Percentiles rank a stretch among this genome's conserved stretches.
Evolutionary conservation across 169 alveolate species (phyloP).

Genomic region (Plasmodium vivax): DNA sequence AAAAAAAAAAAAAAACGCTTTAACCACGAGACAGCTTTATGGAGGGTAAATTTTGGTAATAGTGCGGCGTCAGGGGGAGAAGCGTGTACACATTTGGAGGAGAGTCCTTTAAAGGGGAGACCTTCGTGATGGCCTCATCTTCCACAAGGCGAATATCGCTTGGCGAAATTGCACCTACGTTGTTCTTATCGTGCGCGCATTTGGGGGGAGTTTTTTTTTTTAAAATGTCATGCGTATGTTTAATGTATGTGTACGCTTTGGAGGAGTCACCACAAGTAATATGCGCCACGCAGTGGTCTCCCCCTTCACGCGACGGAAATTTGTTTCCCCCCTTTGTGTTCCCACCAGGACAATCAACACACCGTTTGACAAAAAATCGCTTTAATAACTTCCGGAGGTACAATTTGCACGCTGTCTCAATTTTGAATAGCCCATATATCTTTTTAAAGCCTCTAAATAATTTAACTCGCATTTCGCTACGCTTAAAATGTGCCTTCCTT

Average conservation of each 20-base stretch:
- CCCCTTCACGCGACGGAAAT: not conserved
- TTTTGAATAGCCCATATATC: slow-evolving; percentile 17
- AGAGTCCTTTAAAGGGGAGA: not conserved
- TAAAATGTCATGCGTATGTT: not conserved
- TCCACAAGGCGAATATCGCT: not conserved
- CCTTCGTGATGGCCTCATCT: not conserved
- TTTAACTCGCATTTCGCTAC: not conserved
- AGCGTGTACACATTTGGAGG: not conserved
- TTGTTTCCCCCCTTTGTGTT: not conserved
- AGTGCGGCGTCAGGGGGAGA: slow-evolving; percentile 42
- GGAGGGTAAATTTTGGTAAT: slow-evolving; percentile 55
- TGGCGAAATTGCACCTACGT: not conserved
- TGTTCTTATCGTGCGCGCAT: not conserved
- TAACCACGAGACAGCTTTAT: slow-evolving; percentile 12
- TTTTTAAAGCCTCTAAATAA: not conserved
- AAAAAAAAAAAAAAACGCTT: not conserved
- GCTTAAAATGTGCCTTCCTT: not conserved
- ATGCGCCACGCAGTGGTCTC: too few species aligned
- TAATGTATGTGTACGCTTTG: slow-evolving; percentile 11
- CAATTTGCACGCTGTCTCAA: slow-evolving; percentile 11
- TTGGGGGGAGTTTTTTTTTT: not conserved
- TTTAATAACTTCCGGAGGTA: slow-evolving; percentile 3
- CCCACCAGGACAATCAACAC: not conserved
- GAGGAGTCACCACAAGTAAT: not conserved
- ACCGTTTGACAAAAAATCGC: slow-evolving; percentile 3